phyloP scores from a whole-genome alignment of 1,139 yeast species.

The Sporopachydermia cereana region DNA sequence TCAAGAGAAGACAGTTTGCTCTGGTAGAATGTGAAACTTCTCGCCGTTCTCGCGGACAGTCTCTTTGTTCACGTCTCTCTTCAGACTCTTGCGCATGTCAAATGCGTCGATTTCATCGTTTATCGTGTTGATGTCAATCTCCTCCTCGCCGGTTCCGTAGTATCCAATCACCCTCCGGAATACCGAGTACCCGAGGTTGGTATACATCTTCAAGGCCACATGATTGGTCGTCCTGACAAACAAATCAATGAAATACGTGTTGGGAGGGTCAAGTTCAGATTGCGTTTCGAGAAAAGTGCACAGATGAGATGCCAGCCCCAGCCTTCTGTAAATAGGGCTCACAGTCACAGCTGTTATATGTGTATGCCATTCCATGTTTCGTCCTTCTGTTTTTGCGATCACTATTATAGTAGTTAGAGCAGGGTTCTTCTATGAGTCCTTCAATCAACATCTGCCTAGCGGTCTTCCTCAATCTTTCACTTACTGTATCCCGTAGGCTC shows the following conservation, averaged over 20 bases:
- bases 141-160: conserved; percentile 44
- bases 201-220: conserved; percentile 73
- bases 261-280: conserved; percentile 57
- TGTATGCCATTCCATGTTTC: conserved; percentile 79
- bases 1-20: background rate
- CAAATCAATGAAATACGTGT: conserved; percentile 76
- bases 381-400: conserved; percentile 97
- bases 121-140: conserved; percentile 28
- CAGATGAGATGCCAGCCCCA: conserved; percentile 66
- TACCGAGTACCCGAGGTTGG: conserved; percentile 74
- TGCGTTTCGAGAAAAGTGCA: conserved; percentile 64
- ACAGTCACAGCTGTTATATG: conserved; percentile 96
- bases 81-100: conserved; percentile 57
- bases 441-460: conserved; percentile 6
- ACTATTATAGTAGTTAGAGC: conserved; percentile 20
- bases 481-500: conserved; percentile 22
- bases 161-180: conserved; percentile 86
- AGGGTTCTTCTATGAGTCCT: too few species aligned
- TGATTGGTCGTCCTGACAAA: conserved; percentile 80
- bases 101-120: conserved; percentile 77
- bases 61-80: conserved; percentile 3
- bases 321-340: conserved; percentile 66
- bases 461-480: conserved; percentile 11
- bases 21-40: background rate
- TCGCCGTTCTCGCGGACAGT: conserved; percentile 2